Evolutionary conservation across 352 stramenopile genomes (phyloP), one percentile per base, ranked within the genome.

Genomic region (Globisporangium acanthophoron): DNA sequence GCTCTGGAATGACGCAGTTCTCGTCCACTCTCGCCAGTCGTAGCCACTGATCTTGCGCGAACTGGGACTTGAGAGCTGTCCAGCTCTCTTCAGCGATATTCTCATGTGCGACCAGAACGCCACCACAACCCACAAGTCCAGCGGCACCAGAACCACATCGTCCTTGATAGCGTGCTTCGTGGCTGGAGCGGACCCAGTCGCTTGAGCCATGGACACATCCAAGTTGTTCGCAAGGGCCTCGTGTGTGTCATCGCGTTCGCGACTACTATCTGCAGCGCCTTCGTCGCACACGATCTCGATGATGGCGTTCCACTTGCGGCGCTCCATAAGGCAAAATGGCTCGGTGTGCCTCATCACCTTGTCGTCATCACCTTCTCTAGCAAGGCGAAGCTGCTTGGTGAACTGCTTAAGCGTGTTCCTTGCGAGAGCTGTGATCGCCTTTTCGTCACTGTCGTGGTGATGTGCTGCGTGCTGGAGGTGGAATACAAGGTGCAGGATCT

Each of bases 401-500:
- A 40, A 55, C 24, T 56, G 37, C 52, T 59, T 64, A 5, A 64
- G 37, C 29, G 41, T 39, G 9, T 24, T 29, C 15, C 35, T 15
- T 16, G 27, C 35, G 7, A 61, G 37, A 18, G 35, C 21, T 11
- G 43, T 24, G 35, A 41, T 13, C 5, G 50, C 12, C 7, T 21
- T 27, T 16, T n/a, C 16, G 37, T 35, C n/a, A 3, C 2, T n/a
- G 33, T 21, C 20, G n/a, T 41, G 40, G 3, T 21, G 33, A 24
- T 48, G 8, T 24, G 31, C 5, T 8, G 33, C 39, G 29, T 43
- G n/a, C 29, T 59, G 41, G 3, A 77, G 31, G 33, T 70, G 55
- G 18, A 74, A 67, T 20, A 71, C n/a, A n/a, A 68, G 39, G 21
- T 67, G 61, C 7, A 61, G 31, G 9, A 71, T 54, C 35, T 74